Evolutionary conservation across 805 yeast species (phyloP).

Genomic region (Hanseniaspora guilliermondii): DNA sequence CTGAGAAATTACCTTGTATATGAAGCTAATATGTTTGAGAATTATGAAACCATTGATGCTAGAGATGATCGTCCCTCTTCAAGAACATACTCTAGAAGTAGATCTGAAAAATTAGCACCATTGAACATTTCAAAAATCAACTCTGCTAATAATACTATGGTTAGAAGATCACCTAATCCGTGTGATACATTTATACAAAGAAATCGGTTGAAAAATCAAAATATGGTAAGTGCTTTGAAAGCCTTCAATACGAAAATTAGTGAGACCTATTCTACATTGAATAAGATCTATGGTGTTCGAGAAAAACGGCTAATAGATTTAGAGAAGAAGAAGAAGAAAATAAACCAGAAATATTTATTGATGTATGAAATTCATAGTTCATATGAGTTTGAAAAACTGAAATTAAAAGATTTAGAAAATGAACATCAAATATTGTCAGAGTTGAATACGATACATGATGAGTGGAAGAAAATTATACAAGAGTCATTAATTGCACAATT

Average conservation of each 20-base stretch:
- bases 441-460: background rate
- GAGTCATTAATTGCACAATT: slow-evolving; percentile 4
- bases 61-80: background rate
- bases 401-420: background rate
- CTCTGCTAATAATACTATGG: background rate
- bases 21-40: background rate
- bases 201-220: background rate
- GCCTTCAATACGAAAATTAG: background rate
- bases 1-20: background rate
- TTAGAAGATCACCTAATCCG: slow-evolving; percentile 5
- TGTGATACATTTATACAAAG: background rate
- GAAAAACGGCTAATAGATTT: background rate
- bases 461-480: slow-evolving; percentile 1
- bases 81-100: background rate
- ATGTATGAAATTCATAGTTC: background rate
- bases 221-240: slow-evolving; percentile 1
- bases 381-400: background rate
- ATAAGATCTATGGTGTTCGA: slow-evolving; percentile 1
- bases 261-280: background rate
- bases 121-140: slow-evolving; percentile 1
- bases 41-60: background rate
- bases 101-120: slow-evolving; percentile 6
- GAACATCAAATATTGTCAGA: background rate
- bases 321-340: background rate
- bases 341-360: background rate